Base-by-base conservation (phyloP, 441 rosid genomes). In the Daphne laureola region DNA sequence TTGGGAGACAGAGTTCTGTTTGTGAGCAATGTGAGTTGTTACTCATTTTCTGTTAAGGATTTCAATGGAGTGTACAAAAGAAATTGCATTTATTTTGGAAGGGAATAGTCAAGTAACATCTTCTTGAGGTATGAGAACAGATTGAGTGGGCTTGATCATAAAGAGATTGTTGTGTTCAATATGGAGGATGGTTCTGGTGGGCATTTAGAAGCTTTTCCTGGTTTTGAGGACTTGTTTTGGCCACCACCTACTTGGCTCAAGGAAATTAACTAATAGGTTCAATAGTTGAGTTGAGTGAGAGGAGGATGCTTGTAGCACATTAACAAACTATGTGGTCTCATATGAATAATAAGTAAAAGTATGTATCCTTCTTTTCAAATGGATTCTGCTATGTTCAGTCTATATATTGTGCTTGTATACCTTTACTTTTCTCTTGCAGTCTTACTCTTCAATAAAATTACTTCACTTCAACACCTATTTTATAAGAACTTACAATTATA, bases 1-100 rank as follows among this genome's bases (percentile, higher is more conserved):
- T 25, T 49, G 48, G 55, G 45, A 11, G 63, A 49, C 13, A 23
- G 49, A 41, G 36, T 52, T 6, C 15, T 58, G 43, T 58, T 49
- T 21, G 25, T 58, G 21, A 36, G 55, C 15, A 15, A 58, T 12
- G 47, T 42, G 4, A 38, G 55, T 18, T 27, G 49, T 4, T 58
- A 41, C 43, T 49, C 55, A 1, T 48, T 58, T 49, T 11, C 45
- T 7, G 63, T 21, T 0, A 6, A 15, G 0, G 55, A 49, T 16
- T 21, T 25, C 1, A 25, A 54, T 7, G 63, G 63, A 18, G 25
- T 21, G 3, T 42, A 15, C 21, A 50, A 5, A n/a, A 49, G 55
- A 2, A 59, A 59, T 35, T 43, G 55, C 46, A 50, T 59, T 18
- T 59, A 59, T 27, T 59, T 49, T 8, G 17, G 17, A n/a, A 8